Conservation (phyloP, 2,329 filamentous ascomycete genomes). For the Fusarium sp. region DNA sequence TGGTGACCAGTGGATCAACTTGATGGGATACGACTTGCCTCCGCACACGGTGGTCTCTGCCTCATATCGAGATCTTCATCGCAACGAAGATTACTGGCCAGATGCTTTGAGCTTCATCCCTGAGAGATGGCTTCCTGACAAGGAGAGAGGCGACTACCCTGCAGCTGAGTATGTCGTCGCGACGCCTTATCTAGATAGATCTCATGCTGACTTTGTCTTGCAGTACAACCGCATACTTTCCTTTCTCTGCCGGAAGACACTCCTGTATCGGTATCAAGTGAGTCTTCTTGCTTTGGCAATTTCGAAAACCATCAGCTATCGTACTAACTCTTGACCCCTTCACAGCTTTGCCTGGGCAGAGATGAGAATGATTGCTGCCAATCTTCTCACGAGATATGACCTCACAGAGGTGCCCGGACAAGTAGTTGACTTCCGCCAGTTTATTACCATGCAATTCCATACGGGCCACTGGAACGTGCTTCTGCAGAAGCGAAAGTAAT, state of each 20-base stretch:
- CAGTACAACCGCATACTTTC: neutral
- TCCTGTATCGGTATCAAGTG: neutral
- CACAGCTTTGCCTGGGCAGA: neutral
- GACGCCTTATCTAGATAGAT: too few species aligned
- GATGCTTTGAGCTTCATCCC: neutral
- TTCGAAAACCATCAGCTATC: rapidly evolving
- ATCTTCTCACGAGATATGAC: neutral
- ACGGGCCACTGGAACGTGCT: neutral
- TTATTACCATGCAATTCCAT: neutral
- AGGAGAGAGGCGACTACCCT: neutral
- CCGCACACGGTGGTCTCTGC: neutral
- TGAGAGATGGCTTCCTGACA: neutral
- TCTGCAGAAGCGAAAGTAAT: neutral
- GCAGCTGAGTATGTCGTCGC: neutral
- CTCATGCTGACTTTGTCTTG: neutral
- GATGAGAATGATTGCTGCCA: neutral
- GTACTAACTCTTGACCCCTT: neutral
- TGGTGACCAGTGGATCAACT: neutral
- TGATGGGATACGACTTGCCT: neutral
- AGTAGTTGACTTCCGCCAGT: neutral
- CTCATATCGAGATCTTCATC: neutral
- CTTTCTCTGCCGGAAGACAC: neutral
- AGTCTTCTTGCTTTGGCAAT: neutral
- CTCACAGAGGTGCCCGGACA: neutral
- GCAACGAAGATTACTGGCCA: neutral